These are phyloP conservation scores for Leptomonas seymouri DNA, from an alignment of 208 protist species.

Conservation along the genomic window DNA sequence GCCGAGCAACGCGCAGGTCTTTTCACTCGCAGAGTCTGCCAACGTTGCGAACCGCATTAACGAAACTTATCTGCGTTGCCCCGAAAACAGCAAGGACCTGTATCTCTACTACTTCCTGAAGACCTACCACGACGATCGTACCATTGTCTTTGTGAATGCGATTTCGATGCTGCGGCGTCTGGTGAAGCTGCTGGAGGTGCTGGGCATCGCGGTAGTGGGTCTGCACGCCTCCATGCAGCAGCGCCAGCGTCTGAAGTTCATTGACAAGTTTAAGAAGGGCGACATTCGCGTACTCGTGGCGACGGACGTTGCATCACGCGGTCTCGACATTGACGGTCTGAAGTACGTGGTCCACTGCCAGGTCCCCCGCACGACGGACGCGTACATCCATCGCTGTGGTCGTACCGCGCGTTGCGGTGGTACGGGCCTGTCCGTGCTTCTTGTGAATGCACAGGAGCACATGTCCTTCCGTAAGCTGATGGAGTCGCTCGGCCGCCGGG, in stretches of 20 bases:
- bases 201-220: conserved; percentile 82
- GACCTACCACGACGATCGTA: conserved; percentile 81
- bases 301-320: conserved; percentile 93
- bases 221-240: conserved; percentile 98
- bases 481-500: conserved; percentile 67
- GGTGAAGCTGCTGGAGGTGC: conserved; percentile 88
- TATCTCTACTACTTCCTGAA: conserved; percentile 96
- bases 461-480: conserved; percentile 84
- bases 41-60: conserved; percentile 82
- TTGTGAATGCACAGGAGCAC: conserved; percentile 91
- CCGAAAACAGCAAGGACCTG: conserved; percentile 94
- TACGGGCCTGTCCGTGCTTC: conserved; percentile 77
- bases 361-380: conserved; percentile 93
- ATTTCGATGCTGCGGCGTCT: conserved; percentile 95
- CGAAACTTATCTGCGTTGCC: conserved; percentile 93
- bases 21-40: conserved; percentile 78
- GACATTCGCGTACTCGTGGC: conserved; percentile 85
- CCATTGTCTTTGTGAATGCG: conserved; percentile 95
- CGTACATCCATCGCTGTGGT: conserved; percentile 97
- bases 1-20: conserved; percentile 71
- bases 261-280: conserved; percentile 92
- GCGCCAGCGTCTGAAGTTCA: conserved; percentile 97
- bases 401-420: conserved; percentile 94
- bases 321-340: conserved; percentile 96
- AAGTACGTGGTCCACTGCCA: conserved; percentile 98